Evolutionary conservation across 257 asterid species (phyloP).

Genomic region (Nicotiana paniculata): DNA sequence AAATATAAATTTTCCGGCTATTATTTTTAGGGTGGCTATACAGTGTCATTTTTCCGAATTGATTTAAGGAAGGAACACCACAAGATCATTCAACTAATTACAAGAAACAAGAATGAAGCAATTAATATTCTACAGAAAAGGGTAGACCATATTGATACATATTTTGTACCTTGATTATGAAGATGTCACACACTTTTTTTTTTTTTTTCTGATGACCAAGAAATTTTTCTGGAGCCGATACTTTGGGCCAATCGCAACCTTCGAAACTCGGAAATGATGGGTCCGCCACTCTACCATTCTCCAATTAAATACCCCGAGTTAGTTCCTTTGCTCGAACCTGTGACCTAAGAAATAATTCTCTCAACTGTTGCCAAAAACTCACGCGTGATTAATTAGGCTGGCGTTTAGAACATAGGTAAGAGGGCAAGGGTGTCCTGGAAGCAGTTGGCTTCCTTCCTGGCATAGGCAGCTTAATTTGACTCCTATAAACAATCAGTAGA

Average conservation of each 20-base stretch:
- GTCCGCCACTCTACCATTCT: no score
- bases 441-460: slow-evolving; percentile 33
- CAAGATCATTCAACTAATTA: not conserved
- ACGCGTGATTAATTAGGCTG: slow-evolving; percentile 8
- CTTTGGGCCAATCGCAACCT: no score
- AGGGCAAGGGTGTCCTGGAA: slow-evolving; percentile 42
- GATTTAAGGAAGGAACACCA: not conserved
- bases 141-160: not conserved
- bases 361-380: no score
- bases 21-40: no score
- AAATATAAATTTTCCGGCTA: no score
- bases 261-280: no score
- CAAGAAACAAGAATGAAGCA: not conserved
- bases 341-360: no score
- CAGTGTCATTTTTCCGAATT: no score
- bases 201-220: no score
- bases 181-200: not conserved
- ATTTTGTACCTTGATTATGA: not conserved
- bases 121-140: not conserved
- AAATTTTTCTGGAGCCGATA: no score
- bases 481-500: slow-evolving; percentile 38
- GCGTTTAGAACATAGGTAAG: slow-evolving; percentile 32
- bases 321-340: no score
- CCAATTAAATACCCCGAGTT: no score
- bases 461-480: slow-evolving; percentile 64